phyloP scores from a whole-genome alignment of 306 rosid species.

The Bauhinia variegata region DNA sequence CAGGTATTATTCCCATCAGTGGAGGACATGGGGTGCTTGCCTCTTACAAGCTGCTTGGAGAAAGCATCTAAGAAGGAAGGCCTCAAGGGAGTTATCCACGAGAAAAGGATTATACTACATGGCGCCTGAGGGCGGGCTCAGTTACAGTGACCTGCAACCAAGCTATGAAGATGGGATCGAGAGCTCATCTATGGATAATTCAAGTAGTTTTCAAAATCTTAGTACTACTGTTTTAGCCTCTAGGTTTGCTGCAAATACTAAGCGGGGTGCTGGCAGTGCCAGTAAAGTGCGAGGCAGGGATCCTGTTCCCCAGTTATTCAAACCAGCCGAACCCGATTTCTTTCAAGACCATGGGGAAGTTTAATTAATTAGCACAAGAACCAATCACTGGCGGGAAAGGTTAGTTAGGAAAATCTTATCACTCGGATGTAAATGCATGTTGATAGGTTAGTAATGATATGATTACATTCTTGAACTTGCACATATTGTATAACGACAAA shows the following conservation, averaged over 20 bases:
- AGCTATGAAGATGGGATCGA: conserved; percentile 30
- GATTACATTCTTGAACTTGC: not conserved
- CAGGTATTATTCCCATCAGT: conserved; percentile 70
- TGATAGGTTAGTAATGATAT: conserved; percentile 38
- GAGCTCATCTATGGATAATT: conserved; percentile 29
- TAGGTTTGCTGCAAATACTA: conserved; percentile 75
- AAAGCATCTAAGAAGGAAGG: conserved; percentile 59
- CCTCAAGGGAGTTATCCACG: conserved; percentile 54
- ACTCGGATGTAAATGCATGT: conserved; percentile 42
- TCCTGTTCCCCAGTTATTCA: conserved; percentile 74
- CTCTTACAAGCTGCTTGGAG: conserved; percentile 84
- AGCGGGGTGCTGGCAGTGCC: conserved; percentile 51
- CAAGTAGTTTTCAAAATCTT: conserved; percentile 40
- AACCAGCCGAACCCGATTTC: conserved; percentile 91
- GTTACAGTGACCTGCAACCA: conserved; percentile 33
- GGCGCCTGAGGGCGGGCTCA: conserved; percentile 28
- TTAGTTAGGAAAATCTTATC: conserved; percentile 42
- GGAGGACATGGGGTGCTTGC: conserved; percentile 91
- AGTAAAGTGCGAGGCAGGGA: conserved; percentile 46
- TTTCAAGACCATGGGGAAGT: conserved; percentile 46
- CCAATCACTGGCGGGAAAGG: conserved; percentile 1
- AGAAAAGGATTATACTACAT: conserved; percentile 56
- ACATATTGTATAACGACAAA: no score
- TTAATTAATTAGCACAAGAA: conserved; percentile 47
- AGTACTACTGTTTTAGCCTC: conserved; percentile 75